Conservation (phyloP, 2,329 filamentous ascomycete species). For the Cladobotryum protrusum region DNA sequence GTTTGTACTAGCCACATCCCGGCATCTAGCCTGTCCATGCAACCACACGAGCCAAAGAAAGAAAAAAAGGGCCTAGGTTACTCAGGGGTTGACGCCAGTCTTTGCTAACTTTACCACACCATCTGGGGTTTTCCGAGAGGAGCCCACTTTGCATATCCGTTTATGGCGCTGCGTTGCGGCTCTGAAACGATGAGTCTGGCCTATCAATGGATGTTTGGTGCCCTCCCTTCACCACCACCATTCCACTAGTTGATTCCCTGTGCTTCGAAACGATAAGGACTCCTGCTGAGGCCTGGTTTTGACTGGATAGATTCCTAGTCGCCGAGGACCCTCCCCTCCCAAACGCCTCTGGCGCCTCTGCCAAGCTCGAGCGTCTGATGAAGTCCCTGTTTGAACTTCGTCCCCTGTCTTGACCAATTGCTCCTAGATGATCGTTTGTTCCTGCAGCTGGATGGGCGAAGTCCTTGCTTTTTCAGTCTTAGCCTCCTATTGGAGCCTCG, state of each 20-base stretch:
- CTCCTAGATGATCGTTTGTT: conserved; percentile 8
- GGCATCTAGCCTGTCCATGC: conserved; percentile 1
- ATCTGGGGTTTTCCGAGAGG: conserved; percentile 7
- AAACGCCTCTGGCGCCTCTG: conserved; percentile 2
- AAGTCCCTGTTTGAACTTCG: conserved; percentile 4
- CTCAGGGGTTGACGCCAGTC: conserved; percentile 2
- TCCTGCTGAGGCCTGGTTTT: conserved; percentile 8
- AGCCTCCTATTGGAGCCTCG: conserved; percentile 3
- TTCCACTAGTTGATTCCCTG: conserved; percentile 4
- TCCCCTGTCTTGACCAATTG: conserved; percentile 12
- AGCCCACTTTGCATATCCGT: conserved; percentile 4
- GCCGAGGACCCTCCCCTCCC: neutral
- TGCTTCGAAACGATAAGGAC: conserved; percentile 12
- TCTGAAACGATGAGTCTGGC: conserved; percentile 12
- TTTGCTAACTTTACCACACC: conserved; percentile 2
- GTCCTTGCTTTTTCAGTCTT: conserved; percentile 8
- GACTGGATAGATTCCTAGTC: conserved; percentile 9
- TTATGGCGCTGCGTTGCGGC: conserved; percentile 6
- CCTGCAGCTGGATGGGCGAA: conserved; percentile 9
- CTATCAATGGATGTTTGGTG: conserved; percentile 10
- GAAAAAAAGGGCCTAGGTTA: neutral
- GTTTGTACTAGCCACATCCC: conserved; percentile 8
- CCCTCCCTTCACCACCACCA: conserved; percentile 11
- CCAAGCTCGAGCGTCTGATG: conserved; percentile 12
- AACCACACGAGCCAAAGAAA: conserved; percentile 3